Conservation (phyloP, 2,329 filamentous ascomycete genomes). For the Cryphonectria parasitica region DNA sequence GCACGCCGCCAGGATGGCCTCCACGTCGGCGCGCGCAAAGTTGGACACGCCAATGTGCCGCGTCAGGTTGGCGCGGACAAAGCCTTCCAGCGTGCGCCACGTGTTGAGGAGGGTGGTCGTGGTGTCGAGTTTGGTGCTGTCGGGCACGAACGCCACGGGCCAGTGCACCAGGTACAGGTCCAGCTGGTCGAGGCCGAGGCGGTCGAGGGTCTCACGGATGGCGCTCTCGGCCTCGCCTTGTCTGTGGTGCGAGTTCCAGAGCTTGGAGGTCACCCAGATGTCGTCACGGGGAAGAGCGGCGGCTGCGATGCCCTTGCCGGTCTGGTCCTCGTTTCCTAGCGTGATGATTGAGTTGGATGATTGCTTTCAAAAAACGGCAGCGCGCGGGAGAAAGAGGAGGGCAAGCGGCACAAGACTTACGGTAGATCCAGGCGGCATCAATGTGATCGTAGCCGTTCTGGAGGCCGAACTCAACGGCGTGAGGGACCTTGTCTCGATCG, state of each 20-base stretch:
- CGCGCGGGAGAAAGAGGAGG: not conserved
- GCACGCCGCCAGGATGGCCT: slow-evolving; percentile 45
- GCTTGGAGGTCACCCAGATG: slow-evolving; percentile 54
- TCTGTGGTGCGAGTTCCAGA: slow-evolving; percentile 41
- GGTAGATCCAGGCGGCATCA: slow-evolving; percentile 29
- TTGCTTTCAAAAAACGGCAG: too few relatives aligned
- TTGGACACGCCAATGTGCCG: slow-evolving; percentile 66
- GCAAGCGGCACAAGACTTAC: slow-evolving; percentile 9
- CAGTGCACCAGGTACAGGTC: slow-evolving; percentile 60
- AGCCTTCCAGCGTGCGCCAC: slow-evolving; percentile 61
- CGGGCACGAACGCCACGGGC: slow-evolving; percentile 48
- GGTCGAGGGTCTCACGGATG: slow-evolving; percentile 50
- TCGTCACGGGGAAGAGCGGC: slow-evolving; percentile 55
- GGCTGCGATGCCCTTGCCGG: slow-evolving; percentile 51
- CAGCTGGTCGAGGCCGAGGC: slow-evolving; percentile 53
- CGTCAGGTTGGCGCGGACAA: slow-evolving; percentile 56
- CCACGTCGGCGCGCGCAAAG: slow-evolving; percentile 51
- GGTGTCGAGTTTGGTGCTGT: slow-evolving; percentile 36
- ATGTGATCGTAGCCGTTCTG: slow-evolving; percentile 29
- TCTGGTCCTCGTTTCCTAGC: slow-evolving; percentile 51
- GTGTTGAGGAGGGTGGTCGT: slow-evolving; percentile 45
- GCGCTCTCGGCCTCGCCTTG: slow-evolving; percentile 46
- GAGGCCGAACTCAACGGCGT: slow-evolving; percentile 28
- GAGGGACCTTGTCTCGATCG: slow-evolving; percentile 24
- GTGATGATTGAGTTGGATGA: too few relatives aligned